Conservation (phyloP, 495 filamentous ascomycete species). For the Talaromyces thailandensis region DNA sequence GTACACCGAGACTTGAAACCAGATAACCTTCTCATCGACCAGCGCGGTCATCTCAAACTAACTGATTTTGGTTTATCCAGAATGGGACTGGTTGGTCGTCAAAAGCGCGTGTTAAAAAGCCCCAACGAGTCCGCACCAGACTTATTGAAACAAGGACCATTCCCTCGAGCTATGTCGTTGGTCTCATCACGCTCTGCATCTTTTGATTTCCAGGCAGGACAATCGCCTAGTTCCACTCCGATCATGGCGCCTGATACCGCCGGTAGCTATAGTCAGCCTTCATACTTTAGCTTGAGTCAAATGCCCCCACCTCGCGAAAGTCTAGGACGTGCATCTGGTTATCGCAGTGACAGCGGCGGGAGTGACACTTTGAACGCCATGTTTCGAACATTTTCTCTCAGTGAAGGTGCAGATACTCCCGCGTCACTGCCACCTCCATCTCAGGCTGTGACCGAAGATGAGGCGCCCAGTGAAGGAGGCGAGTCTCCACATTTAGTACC, state of each 20-base stretch:
- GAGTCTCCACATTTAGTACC: conserved; percentile 64
- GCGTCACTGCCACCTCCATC: conserved; percentile 27
- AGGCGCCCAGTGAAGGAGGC: conserved; percentile 55
- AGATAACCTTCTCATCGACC: conserved; percentile 94
- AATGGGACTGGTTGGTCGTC: conserved; percentile 93
- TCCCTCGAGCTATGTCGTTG: conserved; percentile 74
- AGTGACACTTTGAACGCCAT: conserved; percentile 79
- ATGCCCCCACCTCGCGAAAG: conserved; percentile 57
- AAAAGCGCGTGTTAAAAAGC: conserved; percentile 83
- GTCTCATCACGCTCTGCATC: conserved; percentile 93
- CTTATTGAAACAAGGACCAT: conserved; percentile 84
- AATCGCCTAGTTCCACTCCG: conserved; percentile 77
- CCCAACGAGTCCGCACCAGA: conserved; percentile 78
- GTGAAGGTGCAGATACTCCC: conserved; percentile 41
- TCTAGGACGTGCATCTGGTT: conserved; percentile 72
- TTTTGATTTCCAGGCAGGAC: conserved; percentile 73
- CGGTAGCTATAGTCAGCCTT: conserved; percentile 65
- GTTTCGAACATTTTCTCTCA: conserved; percentile 74
- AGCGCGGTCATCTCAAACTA: conserved; percentile 91
- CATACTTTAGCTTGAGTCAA: conserved; percentile 83
- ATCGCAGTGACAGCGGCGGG: conserved; percentile 85
- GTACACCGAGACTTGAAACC: conserved; percentile 96
- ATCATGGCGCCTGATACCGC: conserved; percentile 75
- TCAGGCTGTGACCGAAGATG: conserved; percentile 55
- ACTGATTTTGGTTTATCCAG: conserved; percentile 96